Evolutionary conservation across 139 green algal genomes (phyloP).

Genomic region (Desmodesmus armatus): DNA sequence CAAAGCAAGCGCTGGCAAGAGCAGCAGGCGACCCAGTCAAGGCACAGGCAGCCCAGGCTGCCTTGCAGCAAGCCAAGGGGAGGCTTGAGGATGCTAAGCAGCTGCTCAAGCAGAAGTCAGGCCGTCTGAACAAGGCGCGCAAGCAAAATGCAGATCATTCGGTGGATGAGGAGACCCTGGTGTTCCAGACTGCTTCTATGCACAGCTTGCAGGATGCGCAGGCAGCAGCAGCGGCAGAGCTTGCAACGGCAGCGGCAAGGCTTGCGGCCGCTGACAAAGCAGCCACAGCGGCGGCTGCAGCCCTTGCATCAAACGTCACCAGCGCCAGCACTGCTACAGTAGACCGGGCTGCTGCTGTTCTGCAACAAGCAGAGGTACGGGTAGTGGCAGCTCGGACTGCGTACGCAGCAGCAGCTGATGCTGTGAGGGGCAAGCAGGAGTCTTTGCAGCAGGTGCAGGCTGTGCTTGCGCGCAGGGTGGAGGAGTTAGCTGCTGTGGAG

Average conservation of each 20-base stretch:
- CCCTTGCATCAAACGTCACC: neutral
- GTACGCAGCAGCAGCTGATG: neutral
- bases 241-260: neutral
- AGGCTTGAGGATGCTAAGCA: neutral
- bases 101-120: neutral
- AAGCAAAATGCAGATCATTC: neutral
- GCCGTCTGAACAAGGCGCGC: neutral
- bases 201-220: neutral
- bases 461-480: neutral
- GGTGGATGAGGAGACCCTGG: neutral
- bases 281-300: neutral
- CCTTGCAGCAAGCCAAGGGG: neutral
- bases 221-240: neutral
- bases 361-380: neutral
- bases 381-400: neutral
- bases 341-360: neutral
- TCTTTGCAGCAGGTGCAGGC: neutral
- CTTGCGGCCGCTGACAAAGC: neutral
- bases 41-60: neutral
- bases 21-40: neutral
- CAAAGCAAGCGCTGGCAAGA: neutral
- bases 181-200: neutral
- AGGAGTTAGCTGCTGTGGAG: slow-evolving; percentile 10
- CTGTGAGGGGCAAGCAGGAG: neutral
- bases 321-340: neutral